Evolutionary conservation across 139 green algal genomes (phyloP).

Genomic region (Raphidocelis subcapitata): DNA sequence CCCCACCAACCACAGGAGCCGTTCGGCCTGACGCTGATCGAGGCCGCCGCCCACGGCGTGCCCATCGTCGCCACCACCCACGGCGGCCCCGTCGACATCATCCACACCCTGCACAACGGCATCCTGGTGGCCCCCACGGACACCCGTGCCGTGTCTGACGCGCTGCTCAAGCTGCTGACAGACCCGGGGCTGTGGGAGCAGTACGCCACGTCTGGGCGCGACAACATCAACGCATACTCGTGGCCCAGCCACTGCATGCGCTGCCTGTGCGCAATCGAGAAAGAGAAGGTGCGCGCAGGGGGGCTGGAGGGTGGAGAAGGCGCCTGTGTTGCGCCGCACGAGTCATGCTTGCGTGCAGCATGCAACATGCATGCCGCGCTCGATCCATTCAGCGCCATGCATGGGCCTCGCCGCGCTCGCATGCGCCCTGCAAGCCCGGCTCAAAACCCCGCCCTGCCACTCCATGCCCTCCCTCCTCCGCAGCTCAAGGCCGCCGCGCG

Average conservation of each 20-base stretch:
- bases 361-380: too few relatives aligned
- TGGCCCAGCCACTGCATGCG: constrained; percentile 84
- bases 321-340: too few relatives aligned
- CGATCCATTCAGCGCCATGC: too few relatives aligned
- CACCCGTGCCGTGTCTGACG: constrained; percentile 58
- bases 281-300: constrained; percentile 32
- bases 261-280: constrained; percentile 70
- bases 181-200: constrained; percentile 68
- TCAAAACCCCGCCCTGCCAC: too few relatives aligned
- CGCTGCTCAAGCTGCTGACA: constrained; percentile 82
- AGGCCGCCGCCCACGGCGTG: constrained; percentile 92
- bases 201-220: constrained; percentile 60
- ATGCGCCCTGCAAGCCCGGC: too few relatives aligned
- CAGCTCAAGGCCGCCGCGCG: neutral
- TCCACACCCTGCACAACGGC: constrained; percentile 79
- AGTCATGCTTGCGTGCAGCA: too few relatives aligned
- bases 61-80: constrained; percentile 94
- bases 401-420: too few relatives aligned
- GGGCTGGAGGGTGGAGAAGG: too few relatives aligned
- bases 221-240: constrained; percentile 90
- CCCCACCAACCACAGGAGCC: too few relatives aligned
- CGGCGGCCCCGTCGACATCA: constrained; percentile 88
- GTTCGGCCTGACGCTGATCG: constrained; percentile 95
- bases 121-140: constrained; percentile 89
- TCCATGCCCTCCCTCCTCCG: too few relatives aligned